Evolutionary conservation across 371 early-diverging fungal genomes (phyloP), one percentile per base, ranked within the genome.

Genomic region (Choanephora cucurbitarum): DNA sequence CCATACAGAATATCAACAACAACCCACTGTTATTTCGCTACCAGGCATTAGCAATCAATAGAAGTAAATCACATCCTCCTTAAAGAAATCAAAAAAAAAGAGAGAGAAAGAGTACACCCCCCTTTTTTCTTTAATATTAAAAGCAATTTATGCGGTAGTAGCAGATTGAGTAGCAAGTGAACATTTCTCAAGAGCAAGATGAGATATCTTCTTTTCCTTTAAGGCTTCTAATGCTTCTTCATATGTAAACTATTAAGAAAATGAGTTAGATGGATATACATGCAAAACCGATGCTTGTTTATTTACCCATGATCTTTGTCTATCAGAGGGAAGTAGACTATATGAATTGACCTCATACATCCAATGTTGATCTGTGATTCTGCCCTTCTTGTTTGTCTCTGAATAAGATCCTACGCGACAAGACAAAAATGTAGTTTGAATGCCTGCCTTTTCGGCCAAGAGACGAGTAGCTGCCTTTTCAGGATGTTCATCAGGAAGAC

Each of bases 1-100:
- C 24, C 84, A 83, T 60, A 75, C 81, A 13, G 74, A 72, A 22
- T 80, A 77, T 34, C 60, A 69, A n/a, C 66, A 74, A 11, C 80
- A 79, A 43, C 67, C 72, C 7, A 49, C 53, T 1, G 52, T 71
- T 11, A 55, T 71, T 13, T 44, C 50, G 34, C 32, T 71, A 23
- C 67, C 71, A 31, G 65, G 65, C 5, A 52, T 67, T 21, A 46
- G 49, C n/a, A 46, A 58, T 24, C 34, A 55, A 50, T 52, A 52
- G 32, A 31, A 17, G n/a, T 5, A 53, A 44, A 21, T 32, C 28
- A 28, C 28, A 28, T n/a, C n/a, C n/a, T n/a, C n/a, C n/a, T n/a
- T n/a, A n/a, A n/a, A n/a, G n/a, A n/a, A n/a, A n/a, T n/a, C n/a
- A n/a, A n/a, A n/a, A n/a, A n/a, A n/a, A n/a, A n/a, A n/a, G n/a